These are phyloP conservation scores for Paspalum vaginatum DNA, from an alignment of 176 grass and related monocot species.

Conservation along the genomic window DNA sequence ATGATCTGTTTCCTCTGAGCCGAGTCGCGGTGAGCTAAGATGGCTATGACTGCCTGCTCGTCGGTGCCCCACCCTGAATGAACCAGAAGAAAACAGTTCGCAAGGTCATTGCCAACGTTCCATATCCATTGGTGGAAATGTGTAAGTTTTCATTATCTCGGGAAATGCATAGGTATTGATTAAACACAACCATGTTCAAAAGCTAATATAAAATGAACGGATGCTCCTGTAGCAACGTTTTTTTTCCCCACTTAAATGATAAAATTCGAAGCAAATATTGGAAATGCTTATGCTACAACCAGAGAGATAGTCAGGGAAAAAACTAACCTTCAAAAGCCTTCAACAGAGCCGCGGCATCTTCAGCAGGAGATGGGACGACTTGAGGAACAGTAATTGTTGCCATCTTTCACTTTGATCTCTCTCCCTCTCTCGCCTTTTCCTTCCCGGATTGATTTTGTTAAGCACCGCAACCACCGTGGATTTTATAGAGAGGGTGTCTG, in stretches of 20 bases:
- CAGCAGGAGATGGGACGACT: constrained; percentile 58
- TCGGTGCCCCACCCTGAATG: constrained; percentile 88
- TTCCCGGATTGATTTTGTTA: neutral
- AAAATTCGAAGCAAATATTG: neutral
- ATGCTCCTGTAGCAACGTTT: too few species aligned
- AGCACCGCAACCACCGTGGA: neutral
- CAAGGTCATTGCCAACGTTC: neutral
- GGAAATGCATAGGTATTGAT: too few species aligned
- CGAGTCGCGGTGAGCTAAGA: constrained; percentile 71
- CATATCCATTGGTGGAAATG: neutral
- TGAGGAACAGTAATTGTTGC: constrained; percentile 62
- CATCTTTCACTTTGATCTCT: constrained; percentile 38
- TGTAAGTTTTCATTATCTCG: too few species aligned
- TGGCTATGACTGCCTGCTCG: constrained; percentile 68
- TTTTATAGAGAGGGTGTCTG: constrained; percentile 30
- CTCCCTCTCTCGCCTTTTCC: neutral
- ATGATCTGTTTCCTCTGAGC: constrained; percentile 70
- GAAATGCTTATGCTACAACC: neutral
- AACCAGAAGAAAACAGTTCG: neutral
- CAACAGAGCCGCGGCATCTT: constrained; percentile 75
- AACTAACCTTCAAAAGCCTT: constrained; percentile 88
- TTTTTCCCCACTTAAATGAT: neutral
- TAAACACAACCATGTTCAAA: too few species aligned
- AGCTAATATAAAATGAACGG: too few species aligned
- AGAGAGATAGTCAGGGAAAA: neutral